These are phyloP conservation scores for Dendryphion nanum DNA, from an alignment of 2,329 filamentous ascomycete genomes.

Conservation along the genomic window DNA sequence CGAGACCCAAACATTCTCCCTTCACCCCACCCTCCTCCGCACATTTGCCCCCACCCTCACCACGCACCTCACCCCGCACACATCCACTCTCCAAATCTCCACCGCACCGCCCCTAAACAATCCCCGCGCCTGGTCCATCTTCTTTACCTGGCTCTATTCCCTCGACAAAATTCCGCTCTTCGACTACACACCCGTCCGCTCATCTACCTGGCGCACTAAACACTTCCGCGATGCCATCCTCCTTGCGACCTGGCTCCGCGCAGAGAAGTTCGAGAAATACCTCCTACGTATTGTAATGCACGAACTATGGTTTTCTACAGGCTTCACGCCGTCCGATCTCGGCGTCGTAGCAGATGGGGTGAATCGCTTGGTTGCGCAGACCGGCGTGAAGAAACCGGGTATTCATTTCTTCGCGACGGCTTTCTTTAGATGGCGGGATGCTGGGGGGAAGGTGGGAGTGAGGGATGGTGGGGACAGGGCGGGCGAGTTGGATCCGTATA, in stretches of 20 bases:
- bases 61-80: background rate
- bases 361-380: too few relatives aligned
- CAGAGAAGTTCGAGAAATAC: slow-evolving; percentile 8
- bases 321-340: background rate
- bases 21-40: slow-evolving; percentile 6
- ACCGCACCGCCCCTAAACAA: background rate
- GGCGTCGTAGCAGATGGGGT: too few relatives aligned
- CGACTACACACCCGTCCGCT: slow-evolving; percentile 9
- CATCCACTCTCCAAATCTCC: slow-evolving; percentile 1
- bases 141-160: slow-evolving; percentile 10
- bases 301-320: slow-evolving; percentile 3
- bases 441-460: too few relatives aligned
- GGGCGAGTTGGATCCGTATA: slow-evolving; percentile 8
- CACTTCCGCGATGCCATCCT: slow-evolving; percentile 3
- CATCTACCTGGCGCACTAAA: background rate
- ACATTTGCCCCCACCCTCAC: slow-evolving; percentile 4
- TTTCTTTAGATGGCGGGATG: too few relatives aligned
- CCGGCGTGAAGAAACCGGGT: too few relatives aligned
- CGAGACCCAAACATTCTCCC: slow-evolving; percentile 3
- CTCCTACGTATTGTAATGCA: slow-evolving; percentile 7
- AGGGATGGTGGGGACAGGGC: slow-evolving; percentile 2
- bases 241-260: slow-evolving; percentile 3
- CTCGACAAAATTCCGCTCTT: slow-evolving; percentile 9
- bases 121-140: slow-evolving; percentile 7
- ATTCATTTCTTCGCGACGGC: too few relatives aligned